Evolutionary conservation across 768 basidiomycete genomes (phyloP), one percentile per base, ranked within the genome.

Genomic region (Boletus rubescentipes): DNA sequence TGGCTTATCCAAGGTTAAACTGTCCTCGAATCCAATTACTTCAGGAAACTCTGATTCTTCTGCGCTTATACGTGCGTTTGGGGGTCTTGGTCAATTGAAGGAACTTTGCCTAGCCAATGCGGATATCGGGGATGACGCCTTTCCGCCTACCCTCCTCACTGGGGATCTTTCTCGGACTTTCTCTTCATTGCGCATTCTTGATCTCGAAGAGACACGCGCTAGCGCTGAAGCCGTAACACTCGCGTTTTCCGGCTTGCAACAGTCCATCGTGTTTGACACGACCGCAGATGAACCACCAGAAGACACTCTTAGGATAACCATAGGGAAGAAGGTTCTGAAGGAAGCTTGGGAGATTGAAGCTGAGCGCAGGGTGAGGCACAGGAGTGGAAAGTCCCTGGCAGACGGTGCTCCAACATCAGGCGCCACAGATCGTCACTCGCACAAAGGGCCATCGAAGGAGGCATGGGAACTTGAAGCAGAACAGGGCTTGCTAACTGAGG

Each of bases 381-480:
- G 75, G 34, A 67, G 59, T 40, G 72, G 67, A 29, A 73, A 70
- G 45, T 68, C 72, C 47, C 49, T 59, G 48, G 67, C 21, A 66
- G 61, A 63, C 55, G 53, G 49, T 11, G 46, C 37, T 16, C n/a
- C 52, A 29, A 42, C 36, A 21, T 32, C 55, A 38, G 23, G 31
- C 29, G n/a, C 36, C 12, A 6, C 16, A n/a, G 41, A 53, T 39
- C 50, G 9, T 35, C 43, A 9, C 31, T 36, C 48, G 16, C 53
- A 18, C 29, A 51, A 63, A 46, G 77, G 74, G 39, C 68, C 77
- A 0, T 62, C 75, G 11, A 90, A 87, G 62, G 90, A 91, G 62
- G 66, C 77, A n/a, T 91, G 89, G 89, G 90, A 91, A 59, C 77
- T 87, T 30, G 88, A 89, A 54, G 87, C 86, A 1, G 88, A 91